Conservation (phyloP, 2,329 filamentous ascomycete species). For the Xylariaceae sp. region DNA sequence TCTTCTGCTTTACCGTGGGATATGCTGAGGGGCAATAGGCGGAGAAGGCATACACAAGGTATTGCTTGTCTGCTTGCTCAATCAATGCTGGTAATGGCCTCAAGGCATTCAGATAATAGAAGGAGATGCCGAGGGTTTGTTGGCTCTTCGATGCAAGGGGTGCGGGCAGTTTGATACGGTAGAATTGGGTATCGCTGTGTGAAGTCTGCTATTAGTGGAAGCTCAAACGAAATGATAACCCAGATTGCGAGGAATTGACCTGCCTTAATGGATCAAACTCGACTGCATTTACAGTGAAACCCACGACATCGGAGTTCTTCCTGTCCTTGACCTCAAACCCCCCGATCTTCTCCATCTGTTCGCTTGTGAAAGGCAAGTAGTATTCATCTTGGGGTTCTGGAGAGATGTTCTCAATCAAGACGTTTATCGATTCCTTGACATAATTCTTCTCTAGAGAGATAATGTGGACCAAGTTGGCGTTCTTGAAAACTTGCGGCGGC, state of each 20-base stretch:
- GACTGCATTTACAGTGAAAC: constrained; percentile 73
- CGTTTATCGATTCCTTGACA: constrained; percentile 87
- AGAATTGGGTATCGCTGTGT: constrained; percentile 77
- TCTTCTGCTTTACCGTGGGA: constrained; percentile 90
- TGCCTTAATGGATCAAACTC: constrained; percentile 68
- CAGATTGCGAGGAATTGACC: constrained; percentile 26
- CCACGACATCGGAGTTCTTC: constrained; percentile 72
- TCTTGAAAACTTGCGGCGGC: constrained; percentile 91
- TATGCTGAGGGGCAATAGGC: constrained; percentile 87
- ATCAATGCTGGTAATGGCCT: constrained; percentile 81
- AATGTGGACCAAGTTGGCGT: constrained; percentile 87
- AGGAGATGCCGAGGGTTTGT: constrained; percentile 87
- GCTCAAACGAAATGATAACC: background rate
- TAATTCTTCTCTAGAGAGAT: constrained; percentile 95
- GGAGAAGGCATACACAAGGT: constrained; percentile 83
- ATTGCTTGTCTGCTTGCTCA: constrained; percentile 85
- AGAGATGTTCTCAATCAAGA: constrained; percentile 90
- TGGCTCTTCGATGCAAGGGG: constrained; percentile 79
- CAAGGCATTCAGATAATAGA: constrained; percentile 80
- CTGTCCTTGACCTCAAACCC: constrained; percentile 92
- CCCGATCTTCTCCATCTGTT: constrained; percentile 78
- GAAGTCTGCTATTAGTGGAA: constrained; percentile 33
- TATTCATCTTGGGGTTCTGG: constrained; percentile 84
- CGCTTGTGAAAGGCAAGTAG: constrained; percentile 83
- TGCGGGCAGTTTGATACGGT: constrained; percentile 78